phyloP scores from a whole-genome alignment of 495 filamentous ascomycete species.

The Xylaria scruposa region DNA sequence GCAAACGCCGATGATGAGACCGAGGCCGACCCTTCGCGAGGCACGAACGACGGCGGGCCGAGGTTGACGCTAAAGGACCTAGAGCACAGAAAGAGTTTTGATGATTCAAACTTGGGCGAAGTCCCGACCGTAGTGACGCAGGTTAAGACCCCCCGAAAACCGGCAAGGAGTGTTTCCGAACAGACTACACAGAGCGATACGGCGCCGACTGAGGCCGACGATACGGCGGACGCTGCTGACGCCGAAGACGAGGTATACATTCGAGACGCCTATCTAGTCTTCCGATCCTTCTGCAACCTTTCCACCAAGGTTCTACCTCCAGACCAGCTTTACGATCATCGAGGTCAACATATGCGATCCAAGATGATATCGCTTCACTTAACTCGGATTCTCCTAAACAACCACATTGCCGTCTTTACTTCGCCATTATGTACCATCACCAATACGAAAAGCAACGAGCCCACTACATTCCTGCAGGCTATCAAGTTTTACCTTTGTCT shows the following conservation, averaged over 20 bases:
- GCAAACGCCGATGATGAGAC: conserved; percentile 58
- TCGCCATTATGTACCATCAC: conserved; percentile 88
- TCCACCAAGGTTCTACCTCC: conserved; percentile 87
- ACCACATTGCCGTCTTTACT: conserved; percentile 84
- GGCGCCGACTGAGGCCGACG: conserved; percentile 47
- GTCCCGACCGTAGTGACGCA: conserved; percentile 93
- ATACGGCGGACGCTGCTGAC: conserved; percentile 69
- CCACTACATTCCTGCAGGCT: conserved; percentile 91
- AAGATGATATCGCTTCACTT: conserved; percentile 95
- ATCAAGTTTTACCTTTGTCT: conserved; percentile 95
- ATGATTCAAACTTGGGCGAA: conserved; percentile 88
- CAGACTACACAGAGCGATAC: conserved; percentile 57
- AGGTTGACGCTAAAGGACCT: conserved; percentile 96
- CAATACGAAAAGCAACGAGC: conserved; percentile 82
- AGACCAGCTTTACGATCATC: conserved; percentile 91
- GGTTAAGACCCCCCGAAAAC: conserved; percentile 63
- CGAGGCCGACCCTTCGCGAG: conserved; percentile 59
- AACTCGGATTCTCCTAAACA: conserved; percentile 91
- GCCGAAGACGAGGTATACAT: conserved; percentile 97
- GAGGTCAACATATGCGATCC: conserved; percentile 93
- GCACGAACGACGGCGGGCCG: conserved; percentile 59
- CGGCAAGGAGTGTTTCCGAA: conserved; percentile 64
- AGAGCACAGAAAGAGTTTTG: conserved; percentile 90
- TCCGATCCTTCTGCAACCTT: conserved; percentile 96
- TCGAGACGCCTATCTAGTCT: conserved; percentile 95